These are phyloP conservation scores for Boletellus ananas DNA, from an alignment of 768 basidiomycete species.

Conservation along the genomic window DNA sequence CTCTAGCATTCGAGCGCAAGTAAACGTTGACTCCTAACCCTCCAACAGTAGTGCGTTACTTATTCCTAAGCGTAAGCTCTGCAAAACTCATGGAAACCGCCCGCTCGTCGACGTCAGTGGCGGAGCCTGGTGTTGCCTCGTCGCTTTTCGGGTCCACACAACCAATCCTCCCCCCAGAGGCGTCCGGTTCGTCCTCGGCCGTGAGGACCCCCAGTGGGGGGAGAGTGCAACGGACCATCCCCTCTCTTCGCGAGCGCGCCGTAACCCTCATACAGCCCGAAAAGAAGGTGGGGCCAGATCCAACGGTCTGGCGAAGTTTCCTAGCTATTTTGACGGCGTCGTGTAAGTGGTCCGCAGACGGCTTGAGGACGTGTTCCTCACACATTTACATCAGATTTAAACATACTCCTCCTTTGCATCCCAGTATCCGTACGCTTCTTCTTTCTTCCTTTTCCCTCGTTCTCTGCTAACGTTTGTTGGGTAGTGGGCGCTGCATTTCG, in stretches of 20 bases:
- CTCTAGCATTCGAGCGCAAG: background rate
- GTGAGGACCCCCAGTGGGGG: constrained; percentile 10
- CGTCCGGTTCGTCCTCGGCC: constrained; percentile 10
- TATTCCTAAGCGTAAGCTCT: background rate
- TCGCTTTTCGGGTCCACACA: constrained; percentile 3
- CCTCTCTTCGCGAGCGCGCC: constrained; percentile 15
- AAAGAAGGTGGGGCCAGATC: constrained; percentile 39
- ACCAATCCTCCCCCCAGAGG: constrained; percentile 1
- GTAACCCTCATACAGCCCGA: constrained; percentile 36
- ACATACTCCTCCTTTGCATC: constrained; percentile 67
- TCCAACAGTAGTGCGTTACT: constrained; percentile 8
- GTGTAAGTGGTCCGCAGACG: constrained; percentile 40
- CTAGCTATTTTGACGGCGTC: constrained; percentile 53
- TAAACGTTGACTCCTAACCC: background rate
- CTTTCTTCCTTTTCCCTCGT: background rate
- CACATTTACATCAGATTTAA: constrained; percentile 47
- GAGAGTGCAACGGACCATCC: constrained; percentile 1
- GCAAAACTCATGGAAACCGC: constrained; percentile 13
- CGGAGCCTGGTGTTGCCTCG: constrained; percentile 6
- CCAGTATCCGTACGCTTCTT: constrained; percentile 54
- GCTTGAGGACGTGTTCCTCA: constrained; percentile 1
- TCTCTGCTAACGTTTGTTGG: constrained; percentile 1
- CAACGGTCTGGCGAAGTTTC: constrained; percentile 44
- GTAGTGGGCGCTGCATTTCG: constrained; percentile 74
- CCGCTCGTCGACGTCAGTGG: constrained; percentile 13